A percentile compares a stretch with the other conserved stretches of the same genome.
phyloP scores from a whole-genome alignment of 192 early-diverging fungal species.

The Physocladia obscura region DNA sequence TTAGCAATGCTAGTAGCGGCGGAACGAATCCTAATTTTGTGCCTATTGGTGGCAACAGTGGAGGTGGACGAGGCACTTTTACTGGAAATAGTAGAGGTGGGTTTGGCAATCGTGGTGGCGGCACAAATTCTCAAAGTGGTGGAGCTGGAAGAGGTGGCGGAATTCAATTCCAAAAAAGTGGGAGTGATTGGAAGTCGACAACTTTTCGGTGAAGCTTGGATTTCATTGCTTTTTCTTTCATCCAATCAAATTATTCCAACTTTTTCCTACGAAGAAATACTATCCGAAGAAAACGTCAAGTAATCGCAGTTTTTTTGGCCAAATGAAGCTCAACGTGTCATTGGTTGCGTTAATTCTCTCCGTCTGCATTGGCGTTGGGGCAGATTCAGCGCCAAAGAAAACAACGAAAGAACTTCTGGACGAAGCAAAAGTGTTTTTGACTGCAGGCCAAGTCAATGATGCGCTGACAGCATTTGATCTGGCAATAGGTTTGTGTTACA shows the following conservation, averaged over 20 bases:
- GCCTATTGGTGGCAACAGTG: no score
- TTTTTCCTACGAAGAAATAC: no score
- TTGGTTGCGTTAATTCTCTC: background rate
- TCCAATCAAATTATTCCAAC: no score
- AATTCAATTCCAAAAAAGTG: constrained; percentile 19
- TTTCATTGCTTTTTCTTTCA: no score
- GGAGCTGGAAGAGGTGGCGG: constrained; percentile 23
- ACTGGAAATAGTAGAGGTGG: constrained; percentile 8
- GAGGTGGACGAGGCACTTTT: constrained; percentile 1
- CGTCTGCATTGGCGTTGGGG: background rate
- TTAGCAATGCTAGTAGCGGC: constrained; percentile 35
- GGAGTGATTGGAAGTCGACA: constrained; percentile 18
- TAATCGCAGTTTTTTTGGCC: no score
- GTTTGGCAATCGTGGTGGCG: background rate
- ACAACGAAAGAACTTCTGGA: constrained; percentile 30
- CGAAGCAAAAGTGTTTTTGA: constrained; percentile 41
- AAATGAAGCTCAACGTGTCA: background rate
- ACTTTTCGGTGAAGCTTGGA: no score
- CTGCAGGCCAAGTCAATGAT: constrained; percentile 47
- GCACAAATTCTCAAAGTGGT: background rate
- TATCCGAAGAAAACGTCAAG: background rate
- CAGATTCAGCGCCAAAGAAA: background rate
- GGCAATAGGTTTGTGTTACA: constrained; percentile 54
- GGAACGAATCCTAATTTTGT: constrained; percentile 36
- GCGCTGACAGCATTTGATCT: constrained; percentile 63